These are phyloP conservation scores for Coniosporium apollinis DNA, from an alignment of 495 filamentous ascomycete species.

Conservation along the genomic window DNA sequence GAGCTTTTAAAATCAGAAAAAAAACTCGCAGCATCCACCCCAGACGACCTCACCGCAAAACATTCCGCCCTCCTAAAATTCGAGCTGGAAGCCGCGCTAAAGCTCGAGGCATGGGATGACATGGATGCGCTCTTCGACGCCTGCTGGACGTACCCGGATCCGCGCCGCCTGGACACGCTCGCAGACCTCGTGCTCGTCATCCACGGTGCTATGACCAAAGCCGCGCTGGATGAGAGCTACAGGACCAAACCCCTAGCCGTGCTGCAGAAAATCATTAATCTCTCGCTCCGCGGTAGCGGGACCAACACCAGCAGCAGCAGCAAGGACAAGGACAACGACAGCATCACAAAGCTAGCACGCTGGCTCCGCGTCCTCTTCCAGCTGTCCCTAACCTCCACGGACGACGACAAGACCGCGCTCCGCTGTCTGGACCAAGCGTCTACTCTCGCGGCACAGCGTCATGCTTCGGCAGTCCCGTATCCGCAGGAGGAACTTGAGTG, in stretches of 20 bases:
- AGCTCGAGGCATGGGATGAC: conserved; percentile 49
- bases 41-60: conserved; percentile 13
- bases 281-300: conserved; percentile 35
- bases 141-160: conserved; percentile 14
- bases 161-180: conserved; percentile 18
- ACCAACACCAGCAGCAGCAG: too few relatives aligned
- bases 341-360: conserved; percentile 40
- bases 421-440: conserved; percentile 22
- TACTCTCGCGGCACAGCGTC: conserved; percentile 13
- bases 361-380: conserved; percentile 62
- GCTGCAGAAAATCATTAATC: conserved; percentile 41
- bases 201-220: conserved; percentile 9
- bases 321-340: too few relatives aligned
- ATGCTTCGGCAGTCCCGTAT: conserved; percentile 30
- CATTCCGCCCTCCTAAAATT: conserved; percentile 42
- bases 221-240: not conserved
- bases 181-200: conserved; percentile 22
- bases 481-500: conserved; percentile 59
- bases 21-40: conserved; percentile 12
- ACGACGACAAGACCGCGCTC: conserved; percentile 18
- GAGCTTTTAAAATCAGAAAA: too few relatives aligned
- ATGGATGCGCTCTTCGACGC: conserved; percentile 44
- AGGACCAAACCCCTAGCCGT: conserved; percentile 10
- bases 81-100: conserved; percentile 58
- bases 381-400: conserved; percentile 36